Base-by-base conservation (phyloP, 306 rosid genomes). In the Spatholobus suberectus region DNA sequence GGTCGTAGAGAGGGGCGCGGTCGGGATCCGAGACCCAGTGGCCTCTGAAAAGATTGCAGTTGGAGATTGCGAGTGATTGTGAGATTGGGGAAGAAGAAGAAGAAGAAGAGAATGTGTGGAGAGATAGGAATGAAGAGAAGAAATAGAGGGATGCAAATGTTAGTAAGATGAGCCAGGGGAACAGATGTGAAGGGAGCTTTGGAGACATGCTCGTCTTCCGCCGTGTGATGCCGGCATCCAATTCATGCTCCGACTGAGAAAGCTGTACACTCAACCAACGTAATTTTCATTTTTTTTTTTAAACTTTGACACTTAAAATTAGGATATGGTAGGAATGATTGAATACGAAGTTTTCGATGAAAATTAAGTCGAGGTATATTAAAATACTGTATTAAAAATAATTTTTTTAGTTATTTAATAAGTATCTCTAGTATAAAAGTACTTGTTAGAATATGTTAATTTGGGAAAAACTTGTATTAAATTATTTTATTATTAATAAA, bases 1-100 rank as follows among this genome's bases (percentile, higher is more conserved):
- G 89, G 40, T 95, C 97, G 86, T 95, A 93, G 65, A 86, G 81
- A 75, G 97, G 97, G 78, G 2, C 26, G 52, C 46, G 92, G 72
- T 68, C 74, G n/a, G 93, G 93, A 84, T 95, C 97, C 6, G 73
- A 67, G 66, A 75, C 87, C 98, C 98, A 93, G 1, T 27, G 76
- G 4, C 98, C 97, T 11, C 37, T 77, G 81, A 79, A 89, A 85
- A 89, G 83, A 76, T 93, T 82, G 79, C 98, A 93, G 51, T 80
- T 74, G 3, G 85, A 57, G 85, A 85, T 38, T 52, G 68, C 7
- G 3, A 59, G 83, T 43, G 71, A 78, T 23, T 8, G 82, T 5
- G 85, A 38, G 44, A 58, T 27, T 55, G 83, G 78, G 32, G 83
- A 66, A 18, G 85, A 73, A 68, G 83, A 23, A 41, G 80, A 76